Percentiles rank a stretch among this genome's conserved stretches.
Conservation (phyloP, 345 rosid genomes). For the Ricinus communis region DNA sequence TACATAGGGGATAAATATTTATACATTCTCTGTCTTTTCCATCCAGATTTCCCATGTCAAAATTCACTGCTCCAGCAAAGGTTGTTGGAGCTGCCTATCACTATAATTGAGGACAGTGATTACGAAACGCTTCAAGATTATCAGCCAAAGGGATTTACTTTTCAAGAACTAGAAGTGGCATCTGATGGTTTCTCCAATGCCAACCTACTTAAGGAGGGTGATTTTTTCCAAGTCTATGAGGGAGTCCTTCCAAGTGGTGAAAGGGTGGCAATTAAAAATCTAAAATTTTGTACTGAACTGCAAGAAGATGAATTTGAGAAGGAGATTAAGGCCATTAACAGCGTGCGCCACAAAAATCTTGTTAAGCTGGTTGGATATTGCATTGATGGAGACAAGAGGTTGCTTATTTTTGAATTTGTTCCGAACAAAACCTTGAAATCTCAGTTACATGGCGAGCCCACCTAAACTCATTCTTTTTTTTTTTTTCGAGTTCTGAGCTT, state of each 20-base stretch:
- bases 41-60: no score
- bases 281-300: constrained; percentile 9
- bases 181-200: constrained; percentile 12
- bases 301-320: constrained; percentile 17
- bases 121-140: no score
- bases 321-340: constrained; percentile 19
- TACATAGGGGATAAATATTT: no score
- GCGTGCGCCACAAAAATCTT: constrained; percentile 17
- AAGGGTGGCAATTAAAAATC: constrained; percentile 23
- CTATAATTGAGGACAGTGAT: no score
- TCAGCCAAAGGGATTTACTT: neutral
- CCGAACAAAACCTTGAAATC: constrained; percentile 15
- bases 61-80: no score
- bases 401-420: constrained; percentile 24
- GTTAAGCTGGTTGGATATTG: constrained; percentile 23
- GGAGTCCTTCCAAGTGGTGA: constrained; percentile 12
- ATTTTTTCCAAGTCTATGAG: constrained; percentile 20
- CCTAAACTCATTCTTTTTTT: neutral
- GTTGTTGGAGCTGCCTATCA: no score
- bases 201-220: constrained; percentile 17
- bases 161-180: constrained; percentile 14
- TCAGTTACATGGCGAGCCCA: constrained; percentile 18
- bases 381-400: constrained; percentile 11
- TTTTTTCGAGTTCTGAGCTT: constrained; percentile 4
- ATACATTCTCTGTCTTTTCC: no score